These are phyloP conservation scores for Barnettozyma pratensis DNA, from an alignment of 805 yeast species.

Conservation along the genomic window DNA sequence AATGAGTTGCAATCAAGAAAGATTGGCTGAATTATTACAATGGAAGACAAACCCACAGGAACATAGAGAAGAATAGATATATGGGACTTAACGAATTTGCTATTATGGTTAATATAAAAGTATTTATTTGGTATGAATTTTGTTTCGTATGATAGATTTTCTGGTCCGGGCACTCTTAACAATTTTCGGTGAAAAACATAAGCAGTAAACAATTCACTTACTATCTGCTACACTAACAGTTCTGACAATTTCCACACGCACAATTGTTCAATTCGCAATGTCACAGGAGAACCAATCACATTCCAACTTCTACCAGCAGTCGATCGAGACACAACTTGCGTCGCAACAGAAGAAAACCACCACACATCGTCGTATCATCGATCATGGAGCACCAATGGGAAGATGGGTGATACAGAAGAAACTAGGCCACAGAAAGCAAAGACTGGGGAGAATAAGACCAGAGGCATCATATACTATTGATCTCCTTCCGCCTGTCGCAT, in stretches of 20 bases:
- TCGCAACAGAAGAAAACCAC: conserved; percentile 43
- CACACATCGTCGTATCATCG: conserved; percentile 65
- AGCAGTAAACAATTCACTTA: no score
- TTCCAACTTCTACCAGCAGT: conserved; percentile 16
- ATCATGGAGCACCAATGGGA: conserved; percentile 72
- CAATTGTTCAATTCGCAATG: not conserved
- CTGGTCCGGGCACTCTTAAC: no score
- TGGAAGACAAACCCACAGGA: conserved; percentile 30
- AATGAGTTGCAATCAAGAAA: conserved; percentile 55
- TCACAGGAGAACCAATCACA: not conserved
- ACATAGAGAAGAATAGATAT: not conserved
- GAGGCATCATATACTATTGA: conserved; percentile 62
- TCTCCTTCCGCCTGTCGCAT: conserved; percentile 61
- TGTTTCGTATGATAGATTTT: no score
- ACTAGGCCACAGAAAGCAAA: conserved; percentile 35
- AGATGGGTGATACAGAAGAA: conserved; percentile 49
- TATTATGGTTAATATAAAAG: no score
- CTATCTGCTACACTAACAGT: no score
- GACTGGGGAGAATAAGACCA: conserved; percentile 56
- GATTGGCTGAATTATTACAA: conserved; percentile 53
- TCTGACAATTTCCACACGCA: no score
- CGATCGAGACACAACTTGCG: conserved; percentile 24
- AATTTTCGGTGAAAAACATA: no score
- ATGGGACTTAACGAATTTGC: not conserved
- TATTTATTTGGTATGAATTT: no score